Base-by-base conservation (phyloP, 2,329 filamentous ascomycete species). In the Leptodontidium sp. region DNA sequence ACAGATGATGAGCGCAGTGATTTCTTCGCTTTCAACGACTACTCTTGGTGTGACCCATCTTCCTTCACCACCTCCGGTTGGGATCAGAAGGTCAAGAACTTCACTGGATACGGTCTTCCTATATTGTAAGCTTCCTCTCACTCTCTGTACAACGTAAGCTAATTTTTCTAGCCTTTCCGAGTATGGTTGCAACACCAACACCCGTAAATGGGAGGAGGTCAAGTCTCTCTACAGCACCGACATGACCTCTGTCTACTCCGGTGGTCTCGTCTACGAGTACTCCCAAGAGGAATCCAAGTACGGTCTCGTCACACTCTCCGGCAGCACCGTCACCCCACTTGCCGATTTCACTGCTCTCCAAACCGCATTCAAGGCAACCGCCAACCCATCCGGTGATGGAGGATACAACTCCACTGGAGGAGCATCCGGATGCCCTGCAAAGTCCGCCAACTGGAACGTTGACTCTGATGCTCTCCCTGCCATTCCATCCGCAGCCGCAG, bases 231-330 rank as follows among this genome's bases (percentile, higher is more conserved):
- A 98, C 90, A 88, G 84, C 81, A 81, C 81, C 26, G 80, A 97
- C 69, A 98, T 98, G 95, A 93, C 91, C 3, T 74, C 80, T 21
- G 93, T 97, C 76, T 98, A 97, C 87, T 98, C 94, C 52, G 95
- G 96, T 76, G 96, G 95, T 80, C 88, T 99, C 45, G 92, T 98
- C 80, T 99, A 98, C 84, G 94, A 99, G 82, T 99, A 97, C 85
- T 90, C 91, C 12, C 83, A 92, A 77, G 93, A 96, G 81, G 85
- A 86, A 70, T 93, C 90, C 82, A 85, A 90, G 59, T 98, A 90
- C 81, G 95, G 94, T 72, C 71, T 78, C 29, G 76, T 78, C 32
- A 70, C 71, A 24, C 74, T 77, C 70, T 45, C 74, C 9, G 62
- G 59, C 9, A 81, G 79, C 68, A 67, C 66, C 47, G 80, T 84